A percentile compares a stretch with the other conserved stretches of the same genome.
phyloP scores from a whole-genome alignment of 106 monocot genomes.

The Vanilla planifolia region DNA sequence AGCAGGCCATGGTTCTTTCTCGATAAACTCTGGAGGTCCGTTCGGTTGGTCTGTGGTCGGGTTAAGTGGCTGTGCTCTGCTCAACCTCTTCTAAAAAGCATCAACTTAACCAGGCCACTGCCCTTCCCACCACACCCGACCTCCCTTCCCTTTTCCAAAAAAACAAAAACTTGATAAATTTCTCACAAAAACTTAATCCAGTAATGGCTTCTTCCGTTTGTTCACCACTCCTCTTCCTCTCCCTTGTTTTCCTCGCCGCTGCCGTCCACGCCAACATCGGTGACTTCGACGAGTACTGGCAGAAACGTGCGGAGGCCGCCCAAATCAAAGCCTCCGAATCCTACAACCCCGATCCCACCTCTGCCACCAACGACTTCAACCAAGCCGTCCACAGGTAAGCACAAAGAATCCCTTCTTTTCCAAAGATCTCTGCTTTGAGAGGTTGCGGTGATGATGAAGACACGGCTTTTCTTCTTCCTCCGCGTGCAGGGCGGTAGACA shows the following conservation, averaged over 20 bases:
- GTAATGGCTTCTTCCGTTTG: too few relatives aligned
- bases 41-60: background rate
- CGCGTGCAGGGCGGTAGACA: constrained; percentile 3
- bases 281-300: constrained; percentile 9
- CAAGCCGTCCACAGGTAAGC: constrained; percentile 11
- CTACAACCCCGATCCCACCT: constrained; percentile 10
- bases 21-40: background rate
- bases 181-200: too few relatives aligned
- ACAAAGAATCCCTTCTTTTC: background rate
- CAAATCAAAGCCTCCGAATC: background rate
- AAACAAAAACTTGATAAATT: background rate
- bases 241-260: background rate
- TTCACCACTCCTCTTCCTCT: background rate
- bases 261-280: background rate
- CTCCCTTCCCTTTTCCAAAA: background rate
- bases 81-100: background rate
- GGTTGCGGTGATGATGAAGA: background rate
- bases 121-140: too few relatives aligned
- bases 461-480: background rate
- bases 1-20: background rate
- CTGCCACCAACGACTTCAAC: constrained; percentile 19
- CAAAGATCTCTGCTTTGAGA: background rate
- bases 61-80: too few relatives aligned
- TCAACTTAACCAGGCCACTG: background rate
- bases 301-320: background rate